Conservation (phyloP, 306 rosid genomes). For the Hippophae gyantsensis region DNA sequence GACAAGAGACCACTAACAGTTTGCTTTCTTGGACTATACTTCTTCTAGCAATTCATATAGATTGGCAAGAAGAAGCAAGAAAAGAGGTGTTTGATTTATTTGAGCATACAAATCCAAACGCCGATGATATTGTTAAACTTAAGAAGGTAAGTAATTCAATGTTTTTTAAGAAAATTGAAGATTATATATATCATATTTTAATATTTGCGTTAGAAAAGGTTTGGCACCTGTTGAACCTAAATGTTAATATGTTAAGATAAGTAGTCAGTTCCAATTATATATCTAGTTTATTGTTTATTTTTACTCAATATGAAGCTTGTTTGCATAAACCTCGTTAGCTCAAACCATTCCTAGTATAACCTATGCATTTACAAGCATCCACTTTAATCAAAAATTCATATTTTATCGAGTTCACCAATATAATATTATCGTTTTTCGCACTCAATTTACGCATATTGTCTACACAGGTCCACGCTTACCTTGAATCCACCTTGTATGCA, state of each 20-base stretch:
- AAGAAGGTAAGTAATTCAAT: constrained; percentile 14
- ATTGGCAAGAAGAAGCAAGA: constrained; percentile 35
- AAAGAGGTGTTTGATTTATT: constrained; percentile 18
- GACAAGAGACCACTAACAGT: constrained; percentile 26
- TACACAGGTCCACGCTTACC: not conserved
- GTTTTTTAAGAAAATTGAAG: not conserved
- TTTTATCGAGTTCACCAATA: too few relatives aligned
- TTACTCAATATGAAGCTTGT: too few relatives aligned
- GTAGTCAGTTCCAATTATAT: too few relatives aligned
- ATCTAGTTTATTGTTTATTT: too few relatives aligned
- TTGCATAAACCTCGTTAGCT: too few relatives aligned
- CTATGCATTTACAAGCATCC: too few relatives aligned
- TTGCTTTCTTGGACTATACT: constrained; percentile 24
- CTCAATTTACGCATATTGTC: too few relatives aligned
- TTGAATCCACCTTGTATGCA: not conserved
- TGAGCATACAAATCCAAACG: constrained; percentile 13
- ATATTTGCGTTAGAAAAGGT: not conserved
- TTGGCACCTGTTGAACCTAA: too few relatives aligned
- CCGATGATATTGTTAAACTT: constrained; percentile 11
- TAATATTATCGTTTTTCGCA: too few relatives aligned
- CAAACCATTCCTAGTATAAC: too few relatives aligned
- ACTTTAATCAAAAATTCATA: too few relatives aligned
- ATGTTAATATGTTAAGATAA: not conserved
- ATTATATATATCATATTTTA: not conserved
- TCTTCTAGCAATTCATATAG: constrained; percentile 19